Base-by-base conservation (phyloP, 495 filamentous ascomycete species). In the Recurvomyces mirabilis region DNA sequence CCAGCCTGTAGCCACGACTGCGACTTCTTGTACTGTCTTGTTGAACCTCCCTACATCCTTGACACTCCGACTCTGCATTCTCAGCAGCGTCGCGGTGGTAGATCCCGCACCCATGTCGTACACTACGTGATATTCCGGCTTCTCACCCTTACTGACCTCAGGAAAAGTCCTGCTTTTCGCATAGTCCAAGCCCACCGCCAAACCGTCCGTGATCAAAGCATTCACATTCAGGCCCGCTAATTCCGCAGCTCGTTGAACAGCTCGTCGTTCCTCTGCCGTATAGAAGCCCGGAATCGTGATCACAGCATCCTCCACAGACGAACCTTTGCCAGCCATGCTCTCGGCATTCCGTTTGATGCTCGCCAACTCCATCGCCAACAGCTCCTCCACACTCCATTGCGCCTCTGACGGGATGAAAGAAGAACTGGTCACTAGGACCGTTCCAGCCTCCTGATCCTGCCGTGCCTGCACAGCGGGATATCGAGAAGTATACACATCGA, bases 31-130 rank as follows among this genome's bases (percentile, higher is more conserved):
- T 37, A 96, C 63, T 11, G 88, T 94, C 71, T 99, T 99, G 68
- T 94, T 99, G 72, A 76, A 93, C 54, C 79, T 82, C 33, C 91
- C 88, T 46, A 93, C 66, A 57, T 94, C 87, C 68, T 95, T 99
- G 36, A 96, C 83, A 5, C 71, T 81, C 52, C 77, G 77, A 56
- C 82, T 84, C 60, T 93, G 88, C 68, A 96, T 94, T 54, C 75
- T 81, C 59, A 99, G 58, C 14, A 99, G 70, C 6, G 87, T 93
- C n/a, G 89, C 91, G 45, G 86, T 93, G 13, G 93, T 85, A n/a
- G 86, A 93, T 7, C 91, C 91, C 55, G 91, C 91, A 46, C 91
- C 91, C 88, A 96, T 95, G 55, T 99, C 93, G 53, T 87, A 96
- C 14, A 99, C 75, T 57, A 99, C 69, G 59, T 99, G 86, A 55